phyloP scores from a whole-genome alignment of 2,329 filamentous ascomycete species.

The Fusarium nanum region DNA sequence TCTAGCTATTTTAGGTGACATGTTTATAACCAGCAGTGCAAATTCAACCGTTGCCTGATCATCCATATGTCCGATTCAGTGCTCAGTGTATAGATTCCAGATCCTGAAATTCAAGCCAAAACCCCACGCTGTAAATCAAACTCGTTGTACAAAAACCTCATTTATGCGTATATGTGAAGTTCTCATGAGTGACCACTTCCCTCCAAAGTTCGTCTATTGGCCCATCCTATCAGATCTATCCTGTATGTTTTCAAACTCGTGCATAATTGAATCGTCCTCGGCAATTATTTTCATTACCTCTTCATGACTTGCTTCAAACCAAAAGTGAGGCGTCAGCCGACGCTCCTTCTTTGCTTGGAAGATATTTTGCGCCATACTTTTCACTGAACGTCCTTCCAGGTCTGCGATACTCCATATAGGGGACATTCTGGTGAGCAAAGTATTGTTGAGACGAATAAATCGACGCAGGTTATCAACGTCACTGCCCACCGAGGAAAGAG shows the following conservation, averaged over 20 bases:
- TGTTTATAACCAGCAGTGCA: neutral
- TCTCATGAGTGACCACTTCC: neutral
- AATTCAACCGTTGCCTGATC: neutral
- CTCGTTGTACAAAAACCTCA: neutral
- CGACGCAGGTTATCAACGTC: slow-evolving; percentile 77
- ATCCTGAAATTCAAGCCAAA: neutral
- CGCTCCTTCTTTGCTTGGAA: slow-evolving; percentile 69
- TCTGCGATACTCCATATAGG: slow-evolving; percentile 79
- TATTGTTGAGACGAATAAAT: slow-evolving; percentile 82
- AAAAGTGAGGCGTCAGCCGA: slow-evolving; percentile 64
- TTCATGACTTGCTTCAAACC: slow-evolving; percentile 65
- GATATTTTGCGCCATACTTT: slow-evolving; percentile 82
- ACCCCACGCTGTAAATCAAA: neutral
- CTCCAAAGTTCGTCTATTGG: neutral
- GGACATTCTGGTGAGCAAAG: slow-evolving; percentile 76
- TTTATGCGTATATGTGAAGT: neutral
- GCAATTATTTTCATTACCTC: slow-evolving; percentile 67
- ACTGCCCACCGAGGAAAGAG: slow-evolving; percentile 61
- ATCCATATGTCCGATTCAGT: neutral
- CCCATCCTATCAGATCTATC: slow-evolving; percentile 35
- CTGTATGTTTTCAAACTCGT: slow-evolving; percentile 61
- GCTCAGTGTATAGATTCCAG: neutral
- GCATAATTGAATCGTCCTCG: slow-evolving; percentile 69
- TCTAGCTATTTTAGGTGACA: neutral
- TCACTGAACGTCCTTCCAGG: slow-evolving; percentile 77